Evolutionary conservation across 2,329 filamentous ascomycete species (phyloP).

Genomic region (Cytospora piceae): DNA sequence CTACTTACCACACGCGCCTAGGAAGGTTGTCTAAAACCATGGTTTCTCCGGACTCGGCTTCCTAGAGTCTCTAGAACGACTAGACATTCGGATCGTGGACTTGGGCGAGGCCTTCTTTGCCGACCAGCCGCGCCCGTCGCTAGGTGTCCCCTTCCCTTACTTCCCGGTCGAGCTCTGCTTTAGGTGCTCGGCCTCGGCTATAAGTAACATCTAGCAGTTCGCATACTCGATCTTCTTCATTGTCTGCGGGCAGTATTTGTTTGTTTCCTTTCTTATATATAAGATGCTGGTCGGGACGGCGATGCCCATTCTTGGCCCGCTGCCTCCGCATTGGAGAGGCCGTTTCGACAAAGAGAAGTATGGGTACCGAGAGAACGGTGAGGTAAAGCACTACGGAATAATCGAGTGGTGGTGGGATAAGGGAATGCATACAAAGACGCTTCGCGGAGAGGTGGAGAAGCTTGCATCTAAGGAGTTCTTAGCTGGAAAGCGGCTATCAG

Average conservation of each 20-base stretch:
- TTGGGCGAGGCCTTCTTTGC: conserved; percentile 1
- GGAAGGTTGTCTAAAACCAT: not conserved
- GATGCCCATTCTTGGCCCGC: no score
- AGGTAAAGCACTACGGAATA: not conserved
- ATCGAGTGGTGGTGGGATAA: conserved; percentile 4
- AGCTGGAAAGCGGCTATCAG: not conserved
- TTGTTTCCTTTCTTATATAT: conserved; percentile 4
- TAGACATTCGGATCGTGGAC: not conserved
- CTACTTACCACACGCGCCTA: not conserved
- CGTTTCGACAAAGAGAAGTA: conserved; percentile 2
- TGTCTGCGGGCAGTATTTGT: not conserved
- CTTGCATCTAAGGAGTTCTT: not conserved
- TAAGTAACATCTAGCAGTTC: conserved; percentile 6
- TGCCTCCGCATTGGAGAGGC: conserved; percentile 14
- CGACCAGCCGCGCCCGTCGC: not conserved
- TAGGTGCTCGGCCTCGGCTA: not conserved
- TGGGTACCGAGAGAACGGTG: not conserved
- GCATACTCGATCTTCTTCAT: not conserved
- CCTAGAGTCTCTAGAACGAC: not conserved
- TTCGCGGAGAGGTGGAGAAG: conserved; percentile 1
- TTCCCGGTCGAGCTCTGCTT: conserved; percentile 12
- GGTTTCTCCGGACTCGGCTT: not conserved
- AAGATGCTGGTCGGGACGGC: no score
- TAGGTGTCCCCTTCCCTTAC: not conserved
- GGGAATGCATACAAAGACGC: not conserved